Conservation (phyloP, 306 rosid species). For the Acmispon strigosus region DNA sequence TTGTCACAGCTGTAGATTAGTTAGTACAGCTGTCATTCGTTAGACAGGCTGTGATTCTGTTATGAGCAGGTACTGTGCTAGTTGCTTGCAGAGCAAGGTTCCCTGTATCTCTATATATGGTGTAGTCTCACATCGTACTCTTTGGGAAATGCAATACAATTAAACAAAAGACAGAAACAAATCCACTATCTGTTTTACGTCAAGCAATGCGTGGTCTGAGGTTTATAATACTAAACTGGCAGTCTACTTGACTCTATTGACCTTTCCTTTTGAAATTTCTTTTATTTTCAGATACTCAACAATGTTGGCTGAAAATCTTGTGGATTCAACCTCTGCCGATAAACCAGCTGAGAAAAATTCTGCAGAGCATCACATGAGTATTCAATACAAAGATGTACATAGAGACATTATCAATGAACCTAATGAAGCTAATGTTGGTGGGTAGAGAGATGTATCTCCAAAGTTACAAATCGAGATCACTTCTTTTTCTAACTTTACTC, state of each 20-base stretch:
- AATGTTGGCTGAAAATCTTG: conserved; percentile 97
- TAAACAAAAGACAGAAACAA: no score
- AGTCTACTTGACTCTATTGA: conserved; percentile 3
- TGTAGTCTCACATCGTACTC: no score
- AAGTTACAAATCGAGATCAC: not conserved
- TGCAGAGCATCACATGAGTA: conserved; percentile 31
- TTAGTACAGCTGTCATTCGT: no score
- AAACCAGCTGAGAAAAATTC: conserved; percentile 49
- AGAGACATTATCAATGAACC: conserved; percentile 34
- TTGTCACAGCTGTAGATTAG: no score
- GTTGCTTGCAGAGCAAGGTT: no score
- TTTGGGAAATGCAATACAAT: no score
- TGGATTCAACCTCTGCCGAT: conserved; percentile 32
- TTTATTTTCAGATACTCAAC: conserved; percentile 76
- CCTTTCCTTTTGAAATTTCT: conserved; percentile 11
- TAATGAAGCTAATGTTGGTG: conserved; percentile 50
- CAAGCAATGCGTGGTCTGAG: no score
- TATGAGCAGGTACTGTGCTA: no score
- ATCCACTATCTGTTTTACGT: no score
- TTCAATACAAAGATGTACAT: conserved; percentile 34
- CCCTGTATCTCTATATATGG: no score
- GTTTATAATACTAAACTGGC: not conserved
- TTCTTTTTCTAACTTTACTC: conserved; percentile 17
- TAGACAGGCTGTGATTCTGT: no score
- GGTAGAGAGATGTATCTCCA: conserved; percentile 32